Conservation (phyloP, 1,284 basidiomycete species). For the Apiotrichum porosum region DNA sequence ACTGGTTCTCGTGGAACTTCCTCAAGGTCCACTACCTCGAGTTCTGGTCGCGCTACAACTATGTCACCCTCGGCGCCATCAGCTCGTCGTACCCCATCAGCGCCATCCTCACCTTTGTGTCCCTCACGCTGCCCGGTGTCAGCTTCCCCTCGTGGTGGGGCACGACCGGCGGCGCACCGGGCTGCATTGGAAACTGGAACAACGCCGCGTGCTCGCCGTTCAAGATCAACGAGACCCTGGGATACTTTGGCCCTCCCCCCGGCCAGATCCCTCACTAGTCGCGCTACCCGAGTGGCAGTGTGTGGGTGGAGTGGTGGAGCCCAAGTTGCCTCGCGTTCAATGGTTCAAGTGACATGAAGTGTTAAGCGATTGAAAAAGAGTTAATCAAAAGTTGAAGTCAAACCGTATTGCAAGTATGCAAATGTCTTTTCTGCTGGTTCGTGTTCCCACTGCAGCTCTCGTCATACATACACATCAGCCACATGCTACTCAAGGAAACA, state of each 20-base stretch:
- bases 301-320: no score
- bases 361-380: no score
- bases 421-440: no score
- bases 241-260: neutral
- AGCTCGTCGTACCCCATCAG: neutral
- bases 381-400: no score
- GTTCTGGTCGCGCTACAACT: conserved; percentile 2
- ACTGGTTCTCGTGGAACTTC: neutral
- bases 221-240: neutral
- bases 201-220: neutral
- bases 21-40: conserved; percentile 1
- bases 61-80: neutral
- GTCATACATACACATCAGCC: no score
- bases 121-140: neutral
- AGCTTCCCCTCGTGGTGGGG: neutral
- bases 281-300: no score
- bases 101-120: conserved; percentile 1
- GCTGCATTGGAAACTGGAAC: conserved; percentile 1
- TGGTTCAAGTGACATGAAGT: no score
- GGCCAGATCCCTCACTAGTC: no score
- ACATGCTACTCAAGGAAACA: no score
- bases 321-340: no score
- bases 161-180: neutral
- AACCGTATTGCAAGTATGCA: no score
- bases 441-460: no score